Evolutionary conservation across 495 filamentous ascomycete genomes (phyloP).

Genomic region (Cercophora scortea): DNA sequence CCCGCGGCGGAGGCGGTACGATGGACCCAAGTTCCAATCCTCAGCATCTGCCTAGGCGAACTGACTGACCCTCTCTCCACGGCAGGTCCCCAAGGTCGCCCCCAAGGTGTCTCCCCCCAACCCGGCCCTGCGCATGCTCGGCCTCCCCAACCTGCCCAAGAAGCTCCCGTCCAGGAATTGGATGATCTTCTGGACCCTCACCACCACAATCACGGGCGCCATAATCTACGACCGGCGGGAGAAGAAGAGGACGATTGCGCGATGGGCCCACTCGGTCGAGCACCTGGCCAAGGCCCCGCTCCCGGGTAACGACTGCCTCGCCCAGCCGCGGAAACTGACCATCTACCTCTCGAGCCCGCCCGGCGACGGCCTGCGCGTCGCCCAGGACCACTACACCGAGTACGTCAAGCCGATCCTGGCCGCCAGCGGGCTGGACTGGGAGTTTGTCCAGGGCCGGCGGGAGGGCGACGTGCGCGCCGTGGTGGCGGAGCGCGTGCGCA

Average conservation of each 20-base stretch:
- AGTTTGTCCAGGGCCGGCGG: slow-evolving; percentile 81
- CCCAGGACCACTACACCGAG: slow-evolving; percentile 89
- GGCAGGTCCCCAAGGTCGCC: slow-evolving; percentile 23
- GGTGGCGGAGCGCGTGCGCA: slow-evolving; percentile 74
- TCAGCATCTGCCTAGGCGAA: too few species aligned
- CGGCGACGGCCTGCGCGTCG: slow-evolving; percentile 68
- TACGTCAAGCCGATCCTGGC: slow-evolving; percentile 92
- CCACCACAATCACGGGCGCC: slow-evolving; percentile 65
- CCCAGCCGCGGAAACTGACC: slow-evolving; percentile 77
- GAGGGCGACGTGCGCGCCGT: slow-evolving; percentile 82
- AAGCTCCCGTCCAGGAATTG: slow-evolving; percentile 95
- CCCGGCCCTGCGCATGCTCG: slow-evolving; percentile 67
- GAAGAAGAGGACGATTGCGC: slow-evolving; percentile 71
- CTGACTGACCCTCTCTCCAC: too few species aligned
- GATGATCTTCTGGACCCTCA: slow-evolving; percentile 85
- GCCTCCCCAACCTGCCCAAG: slow-evolving; percentile 69
- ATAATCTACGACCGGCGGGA: slow-evolving; percentile 86
- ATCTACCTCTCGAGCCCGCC: slow-evolving; percentile 82
- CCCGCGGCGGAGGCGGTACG: background rate
- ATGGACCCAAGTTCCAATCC: background rate
- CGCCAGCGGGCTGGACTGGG: slow-evolving; percentile 86
- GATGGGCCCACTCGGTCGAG: slow-evolving; percentile 83
- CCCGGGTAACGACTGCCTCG: slow-evolving; percentile 33
- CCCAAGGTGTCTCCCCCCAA: slow-evolving; percentile 51
- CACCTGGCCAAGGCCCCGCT: slow-evolving; percentile 76